phyloP scores from a whole-genome alignment of 2,329 filamentous ascomycete species.

The Aureobasidium vineae region DNA sequence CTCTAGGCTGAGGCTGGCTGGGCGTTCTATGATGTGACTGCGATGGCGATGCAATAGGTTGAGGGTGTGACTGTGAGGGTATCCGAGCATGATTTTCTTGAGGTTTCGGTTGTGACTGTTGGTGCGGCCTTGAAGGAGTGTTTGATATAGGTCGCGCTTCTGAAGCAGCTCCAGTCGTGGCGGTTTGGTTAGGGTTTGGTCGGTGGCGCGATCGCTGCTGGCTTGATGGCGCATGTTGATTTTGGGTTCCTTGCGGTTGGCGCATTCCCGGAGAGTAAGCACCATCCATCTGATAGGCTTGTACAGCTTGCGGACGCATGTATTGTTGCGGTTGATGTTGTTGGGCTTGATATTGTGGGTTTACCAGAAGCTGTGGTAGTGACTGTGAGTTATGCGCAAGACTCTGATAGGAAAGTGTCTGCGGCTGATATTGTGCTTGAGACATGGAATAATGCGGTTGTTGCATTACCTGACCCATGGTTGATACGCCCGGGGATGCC shows the following conservation, averaged over 20 bases:
- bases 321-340: constrained; percentile 36
- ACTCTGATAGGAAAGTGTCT: constrained; percentile 39
- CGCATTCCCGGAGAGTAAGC: constrained; percentile 7
- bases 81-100: constrained; percentile 7
- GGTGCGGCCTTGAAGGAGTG: constrained; percentile 30
- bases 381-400: constrained; percentile 40
- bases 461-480: constrained; percentile 16
- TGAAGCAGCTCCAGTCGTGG: not conserved
- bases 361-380: constrained; percentile 37
- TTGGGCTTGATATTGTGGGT: constrained; percentile 39
- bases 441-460: constrained; percentile 20
- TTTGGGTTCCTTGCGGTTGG: not conserved
- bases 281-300: constrained; percentile 22
- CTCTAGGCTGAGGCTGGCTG: constrained; percentile 3
- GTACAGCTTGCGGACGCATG: constrained; percentile 26
- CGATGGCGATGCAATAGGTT: not conserved
- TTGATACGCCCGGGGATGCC: not conserved
- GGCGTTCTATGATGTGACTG: not conserved
- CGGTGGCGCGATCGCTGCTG: not conserved
- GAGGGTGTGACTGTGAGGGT: constrained; percentile 6
- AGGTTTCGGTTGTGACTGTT: constrained; percentile 31
- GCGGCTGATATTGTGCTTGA: constrained; percentile 24
- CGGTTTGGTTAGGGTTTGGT: not conserved
- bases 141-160: not conserved
- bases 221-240: not conserved